Evolutionary conservation across 2,329 filamentous ascomycete species (phyloP), one percentile per base, ranked within the genome.

Genomic region (Decorospora gaudefroyi): DNA sequence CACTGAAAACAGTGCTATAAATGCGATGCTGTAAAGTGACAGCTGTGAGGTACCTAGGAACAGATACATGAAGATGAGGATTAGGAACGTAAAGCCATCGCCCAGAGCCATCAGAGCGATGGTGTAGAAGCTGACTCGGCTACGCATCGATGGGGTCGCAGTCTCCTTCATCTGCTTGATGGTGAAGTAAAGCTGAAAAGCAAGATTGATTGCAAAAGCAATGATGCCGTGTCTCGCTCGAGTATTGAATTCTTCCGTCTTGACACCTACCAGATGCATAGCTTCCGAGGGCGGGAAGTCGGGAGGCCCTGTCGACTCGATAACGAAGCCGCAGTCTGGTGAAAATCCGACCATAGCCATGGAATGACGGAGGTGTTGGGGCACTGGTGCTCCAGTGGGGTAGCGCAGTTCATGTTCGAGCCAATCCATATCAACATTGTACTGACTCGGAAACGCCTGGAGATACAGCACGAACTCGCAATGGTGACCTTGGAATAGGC

Each of bases 391-490:
- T 11, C 82, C 82, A 27, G 77, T 78, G 1, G 83, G 83, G 42
- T 76, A 81, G 29, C 80, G 74, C 12, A 85, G 67, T 54, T 86
- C 83, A 23, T 76, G 64, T 54, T 86, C 83, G 12, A 84, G 75
- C 57, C 74, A 74, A 21, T 75, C 67, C 37, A 82, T 65, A 19
- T 76, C 55, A 4, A 59, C 32, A 18, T 53, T 50, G 15, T 61
- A 49, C 16, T 59, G 63, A 16, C 42, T 52, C 8, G 53, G 53
- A 3, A 51, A 47, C 27, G 92, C 78, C 66, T 97, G 93, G 19
- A 92, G 75, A 68, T 91, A 97, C 41, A 95, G 74, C 35, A 99
- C 75, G 62, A 90, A 90, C 70, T 99, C 93, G 76, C 93, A 99
- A 57, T 88, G 87, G 56, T 88, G 87, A 0, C 90, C 89, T 22